Percentiles rank a stretch among this genome's conserved stretches.
These are phyloP conservation scores for Vaccinium macrocarpon DNA, from an alignment of 148 eudicot genomes.

Conservation along the genomic window DNA sequence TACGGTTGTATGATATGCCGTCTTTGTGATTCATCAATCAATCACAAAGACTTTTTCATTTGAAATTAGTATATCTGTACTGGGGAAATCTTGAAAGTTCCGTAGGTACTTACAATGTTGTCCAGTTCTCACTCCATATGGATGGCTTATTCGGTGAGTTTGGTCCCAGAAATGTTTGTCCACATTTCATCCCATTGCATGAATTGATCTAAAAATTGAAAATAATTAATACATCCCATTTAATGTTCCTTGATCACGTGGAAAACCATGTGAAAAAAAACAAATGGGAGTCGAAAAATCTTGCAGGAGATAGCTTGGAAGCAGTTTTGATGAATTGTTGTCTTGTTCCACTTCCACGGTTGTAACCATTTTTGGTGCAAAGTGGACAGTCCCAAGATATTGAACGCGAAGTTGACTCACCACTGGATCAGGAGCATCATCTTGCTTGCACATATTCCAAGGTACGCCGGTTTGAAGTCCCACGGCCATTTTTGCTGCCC, in stretches of 20 bases:
- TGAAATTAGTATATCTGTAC: too few species aligned
- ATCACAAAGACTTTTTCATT: neutral
- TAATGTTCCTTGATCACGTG: neutral
- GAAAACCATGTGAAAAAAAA: neutral
- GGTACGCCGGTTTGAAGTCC: conserved; percentile 72
- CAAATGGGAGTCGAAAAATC: neutral
- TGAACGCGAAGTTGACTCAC: conserved; percentile 28
- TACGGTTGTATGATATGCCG: neutral
- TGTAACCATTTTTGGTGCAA: too few species aligned
- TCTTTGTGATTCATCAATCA: neutral
- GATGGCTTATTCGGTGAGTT: conserved; percentile 86
- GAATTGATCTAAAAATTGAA: conserved; percentile 68
- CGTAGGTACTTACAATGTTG: conserved; percentile 55
- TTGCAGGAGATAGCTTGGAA: neutral
- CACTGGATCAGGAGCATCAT: conserved; percentile 88
- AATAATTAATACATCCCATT: neutral
- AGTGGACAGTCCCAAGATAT: neutral
- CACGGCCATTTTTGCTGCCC: conserved; percentile 84
- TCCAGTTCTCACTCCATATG: conserved; percentile 97
- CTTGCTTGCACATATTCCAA: conserved; percentile 97
- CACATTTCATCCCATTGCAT: conserved; percentile 86
- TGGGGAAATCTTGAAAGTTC: neutral
- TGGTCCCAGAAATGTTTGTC: conserved; percentile 79
- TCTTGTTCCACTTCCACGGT: neutral
- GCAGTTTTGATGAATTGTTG: neutral